These are phyloP conservation scores for Pugionium dolabratum DNA, from an alignment of 345 rosid species.

Conservation along the genomic window DNA sequence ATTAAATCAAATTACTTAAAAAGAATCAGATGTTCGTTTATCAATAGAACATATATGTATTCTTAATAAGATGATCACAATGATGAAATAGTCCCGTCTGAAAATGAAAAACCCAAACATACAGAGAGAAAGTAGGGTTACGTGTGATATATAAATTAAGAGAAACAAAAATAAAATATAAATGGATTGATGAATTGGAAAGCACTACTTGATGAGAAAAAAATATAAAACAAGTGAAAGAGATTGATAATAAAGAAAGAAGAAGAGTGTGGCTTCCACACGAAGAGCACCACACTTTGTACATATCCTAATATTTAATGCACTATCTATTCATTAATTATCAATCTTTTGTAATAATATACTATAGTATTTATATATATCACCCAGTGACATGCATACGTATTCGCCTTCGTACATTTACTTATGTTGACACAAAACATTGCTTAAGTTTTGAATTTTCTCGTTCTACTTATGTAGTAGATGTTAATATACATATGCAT, in stretches of 20 bases:
- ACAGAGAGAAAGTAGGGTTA: constrained; percentile 32
- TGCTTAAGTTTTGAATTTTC: too few relatives aligned
- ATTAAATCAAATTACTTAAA: background rate
- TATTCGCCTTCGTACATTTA: constrained; percentile 29
- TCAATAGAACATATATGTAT: constrained; percentile 14
- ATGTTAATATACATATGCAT: too few relatives aligned
- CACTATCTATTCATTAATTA: background rate
- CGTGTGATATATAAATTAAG: background rate
- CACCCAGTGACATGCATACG: constrained; percentile 27
- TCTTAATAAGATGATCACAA: constrained; percentile 9
- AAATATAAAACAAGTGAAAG: constrained; percentile 28
- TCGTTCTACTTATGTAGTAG: too few relatives aligned
- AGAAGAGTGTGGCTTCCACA: constrained; percentile 47
- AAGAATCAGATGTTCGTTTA: constrained; percentile 23
- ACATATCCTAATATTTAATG: constrained; percentile 26
- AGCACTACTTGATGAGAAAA: constrained; percentile 21
- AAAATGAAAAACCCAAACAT: constrained; percentile 26
- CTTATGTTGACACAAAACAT: background rate
- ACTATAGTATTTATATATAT: background rate
- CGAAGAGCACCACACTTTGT: constrained; percentile 41
- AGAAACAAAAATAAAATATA: background rate
- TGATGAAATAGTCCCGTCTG: constrained; percentile 17
- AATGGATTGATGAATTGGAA: constrained; percentile 44
- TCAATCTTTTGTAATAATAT: background rate
- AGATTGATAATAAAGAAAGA: constrained; percentile 37